Percentiles rank a stretch among this genome's conserved stretches.
Conservation (phyloP, 805 yeast genomes). For the Metschnikowia matae region DNA sequence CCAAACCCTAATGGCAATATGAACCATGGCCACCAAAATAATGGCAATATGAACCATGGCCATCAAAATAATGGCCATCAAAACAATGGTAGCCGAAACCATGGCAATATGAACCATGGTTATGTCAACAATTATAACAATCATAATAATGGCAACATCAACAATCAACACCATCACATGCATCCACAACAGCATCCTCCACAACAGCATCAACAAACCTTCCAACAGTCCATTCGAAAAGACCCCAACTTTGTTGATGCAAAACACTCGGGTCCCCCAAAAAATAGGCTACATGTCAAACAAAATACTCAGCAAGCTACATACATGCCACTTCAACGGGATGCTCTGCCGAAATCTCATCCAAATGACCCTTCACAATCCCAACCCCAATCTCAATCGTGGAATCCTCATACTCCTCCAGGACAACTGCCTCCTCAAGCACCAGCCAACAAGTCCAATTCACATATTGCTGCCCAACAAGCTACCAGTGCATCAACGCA, state of each 20-base stretch:
- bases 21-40: neutral
- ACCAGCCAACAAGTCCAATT: constrained; percentile 3
- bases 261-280: neutral
- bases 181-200: neutral
- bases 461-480: constrained; percentile 14
- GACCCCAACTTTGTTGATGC: neutral
- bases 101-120: neutral
- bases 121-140: neutral
- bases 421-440: neutral
- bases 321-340: neutral
- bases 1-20: neutral
- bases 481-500: constrained; percentile 6
- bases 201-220: neutral
- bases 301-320: neutral
- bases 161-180: neutral
- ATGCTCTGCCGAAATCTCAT: neutral
- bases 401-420: constrained; percentile 4
- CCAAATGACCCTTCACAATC: neutral
- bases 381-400: neutral
- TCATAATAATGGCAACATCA: neutral
- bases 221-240: neutral
- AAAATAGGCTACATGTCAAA: neutral
- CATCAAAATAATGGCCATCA: neutral
- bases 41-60: neutral
- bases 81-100: neutral